Conservation (phyloP, 148 eudicot genomes). For the Rhododendron ferrugineum region DNA sequence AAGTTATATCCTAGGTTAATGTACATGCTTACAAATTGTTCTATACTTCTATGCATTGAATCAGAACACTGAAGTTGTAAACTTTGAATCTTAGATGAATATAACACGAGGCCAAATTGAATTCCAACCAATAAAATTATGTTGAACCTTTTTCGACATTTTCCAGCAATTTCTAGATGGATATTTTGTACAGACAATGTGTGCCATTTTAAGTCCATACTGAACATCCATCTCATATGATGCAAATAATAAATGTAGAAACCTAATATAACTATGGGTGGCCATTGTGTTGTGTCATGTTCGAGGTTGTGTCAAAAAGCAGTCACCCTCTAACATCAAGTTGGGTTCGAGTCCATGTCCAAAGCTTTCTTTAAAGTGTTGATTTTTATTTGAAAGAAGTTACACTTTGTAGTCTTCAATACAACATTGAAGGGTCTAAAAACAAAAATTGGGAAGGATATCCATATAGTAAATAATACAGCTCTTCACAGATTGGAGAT, state of each 20-base stretch:
- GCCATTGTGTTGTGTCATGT: neutral
- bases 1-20: neutral
- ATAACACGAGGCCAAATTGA: neutral
- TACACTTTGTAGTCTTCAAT: neutral
- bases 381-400: neutral
- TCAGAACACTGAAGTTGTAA: neutral
- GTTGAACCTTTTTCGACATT: neutral
- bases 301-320: neutral
- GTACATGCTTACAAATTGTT: neutral
- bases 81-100: neutral
- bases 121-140: constrained; percentile 1
- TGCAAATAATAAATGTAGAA: neutral
- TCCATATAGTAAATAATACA: neutral
- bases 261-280: neutral
- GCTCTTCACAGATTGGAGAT: neutral
- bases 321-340: neutral
- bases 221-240: neutral
- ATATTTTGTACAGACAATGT: neutral
- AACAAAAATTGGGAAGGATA: neutral
- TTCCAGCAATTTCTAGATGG: neutral
- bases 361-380: neutral
- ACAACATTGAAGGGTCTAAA: neutral
- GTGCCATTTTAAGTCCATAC: neutral
- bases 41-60: neutral
- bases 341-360: neutral